Evolutionary conservation across 148 eudicot species (phyloP).

Genomic region (Nepenthes gracilis): DNA sequence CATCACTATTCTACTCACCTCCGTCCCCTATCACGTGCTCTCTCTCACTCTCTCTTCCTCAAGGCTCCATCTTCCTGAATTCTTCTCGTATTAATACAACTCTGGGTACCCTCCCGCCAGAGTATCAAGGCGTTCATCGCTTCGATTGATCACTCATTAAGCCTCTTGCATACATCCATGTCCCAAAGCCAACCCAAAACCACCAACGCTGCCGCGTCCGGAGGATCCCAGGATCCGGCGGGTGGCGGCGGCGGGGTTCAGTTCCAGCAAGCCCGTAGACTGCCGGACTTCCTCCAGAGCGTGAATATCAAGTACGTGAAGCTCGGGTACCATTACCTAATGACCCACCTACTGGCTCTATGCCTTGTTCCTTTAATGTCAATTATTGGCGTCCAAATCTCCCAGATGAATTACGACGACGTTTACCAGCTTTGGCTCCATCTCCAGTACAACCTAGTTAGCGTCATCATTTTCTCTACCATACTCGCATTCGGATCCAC

Average conservation of each 20-base stretch:
- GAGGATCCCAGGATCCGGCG: not conserved
- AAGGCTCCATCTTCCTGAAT: too few species aligned
- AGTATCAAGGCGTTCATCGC: too few species aligned
- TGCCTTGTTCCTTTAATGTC: not conserved
- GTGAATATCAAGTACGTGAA: constrained; percentile 8
- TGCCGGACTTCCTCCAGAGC: constrained; percentile 9
- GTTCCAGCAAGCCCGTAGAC: constrained; percentile 8
- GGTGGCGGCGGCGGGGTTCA: not conserved
- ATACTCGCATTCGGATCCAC: constrained; percentile 1
- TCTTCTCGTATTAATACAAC: too few species aligned
- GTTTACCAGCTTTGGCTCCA: not conserved
- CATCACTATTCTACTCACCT: too few species aligned
- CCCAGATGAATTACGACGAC: constrained; percentile 4
- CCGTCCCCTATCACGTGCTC: too few species aligned
- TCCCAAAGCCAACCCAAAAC: too few species aligned
- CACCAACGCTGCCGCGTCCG: too few species aligned
- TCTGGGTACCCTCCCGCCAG: too few species aligned
- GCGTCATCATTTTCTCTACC: not conserved
- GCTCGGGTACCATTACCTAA: constrained; percentile 7
- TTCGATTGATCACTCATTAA: too few species aligned
- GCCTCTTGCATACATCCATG: too few species aligned
- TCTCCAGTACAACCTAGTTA: constrained; percentile 3
- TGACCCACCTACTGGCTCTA: constrained; percentile 3
- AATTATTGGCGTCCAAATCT: not conserved
- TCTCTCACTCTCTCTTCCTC: too few species aligned